Conservation (phyloP, 768 basidiomycete species). For the Pleurotus tuoliensis region DNA sequence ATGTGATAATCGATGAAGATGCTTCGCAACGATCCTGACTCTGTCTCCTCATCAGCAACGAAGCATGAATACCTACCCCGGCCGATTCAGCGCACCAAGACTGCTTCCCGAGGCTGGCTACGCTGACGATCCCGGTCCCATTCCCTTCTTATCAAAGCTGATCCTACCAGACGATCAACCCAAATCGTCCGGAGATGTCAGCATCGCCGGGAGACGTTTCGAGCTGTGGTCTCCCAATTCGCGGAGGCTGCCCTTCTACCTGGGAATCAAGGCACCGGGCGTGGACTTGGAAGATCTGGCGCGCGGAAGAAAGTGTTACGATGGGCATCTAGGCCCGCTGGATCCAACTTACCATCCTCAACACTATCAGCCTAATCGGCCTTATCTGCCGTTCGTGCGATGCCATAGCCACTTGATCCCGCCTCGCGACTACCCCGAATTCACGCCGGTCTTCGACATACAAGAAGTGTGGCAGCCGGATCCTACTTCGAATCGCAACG, state of each 20-base stretch:
- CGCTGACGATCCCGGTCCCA: background rate
- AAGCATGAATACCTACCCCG: too few relatives aligned
- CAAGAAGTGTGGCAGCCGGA: too few relatives aligned
- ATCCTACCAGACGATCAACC: too few relatives aligned
- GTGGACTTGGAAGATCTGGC: background rate
- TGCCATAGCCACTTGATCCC: too few relatives aligned
- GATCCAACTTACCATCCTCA: background rate
- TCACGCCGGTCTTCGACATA: too few relatives aligned
- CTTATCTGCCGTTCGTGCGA: background rate
- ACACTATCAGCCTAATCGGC: background rate
- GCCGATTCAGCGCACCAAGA: too few relatives aligned
- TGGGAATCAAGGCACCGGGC: background rate
- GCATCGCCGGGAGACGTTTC: background rate
- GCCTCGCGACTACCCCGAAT: too few relatives aligned
- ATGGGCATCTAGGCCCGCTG: background rate
- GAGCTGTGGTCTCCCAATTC: background rate
- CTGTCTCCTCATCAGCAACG: background rate
- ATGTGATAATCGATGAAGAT: background rate
- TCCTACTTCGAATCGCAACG: background rate
- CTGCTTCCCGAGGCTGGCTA: too few relatives aligned
- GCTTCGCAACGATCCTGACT: background rate
- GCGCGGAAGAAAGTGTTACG: background rate
- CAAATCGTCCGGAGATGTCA: background rate
- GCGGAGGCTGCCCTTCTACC: background rate
- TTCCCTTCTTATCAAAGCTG: background rate